Base-by-base conservation (phyloP, 169 alveolate genomes). In the Eimeria brunetti region DNA sequence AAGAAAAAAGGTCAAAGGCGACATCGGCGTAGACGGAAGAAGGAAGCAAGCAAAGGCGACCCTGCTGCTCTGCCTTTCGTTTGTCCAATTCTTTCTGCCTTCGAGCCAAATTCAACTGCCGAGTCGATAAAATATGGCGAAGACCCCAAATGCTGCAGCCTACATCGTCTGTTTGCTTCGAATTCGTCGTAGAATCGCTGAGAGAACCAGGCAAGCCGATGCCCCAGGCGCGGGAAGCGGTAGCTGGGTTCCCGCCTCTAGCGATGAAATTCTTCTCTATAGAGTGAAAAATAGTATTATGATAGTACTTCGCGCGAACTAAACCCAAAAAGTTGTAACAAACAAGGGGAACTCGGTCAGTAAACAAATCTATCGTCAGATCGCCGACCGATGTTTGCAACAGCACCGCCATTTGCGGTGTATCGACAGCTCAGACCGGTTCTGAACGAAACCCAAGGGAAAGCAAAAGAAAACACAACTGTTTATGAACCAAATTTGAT, bases 341-440 rank as follows among this genome's bases (percentile, higher is more conserved):
- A 1, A 98, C 96, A 41, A 41, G 88, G 1, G 97, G 97, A 11
- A 83, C 84, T n/a, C 84, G 94, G 9, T 88, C 95, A 30, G 83
- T 76, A 78, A 44, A 51, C 91, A 99, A 96, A 95, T 98, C 99
- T 41, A 98, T 97, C 76, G 97, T 98, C 41, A 99, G 49, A 96
- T 99, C 99, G 60, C 99, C 99, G 73, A 98, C 80, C 36, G 99
- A 97, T 53, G 99, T 99, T 96, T 98, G 99, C 81, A 99, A 84
- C n/a, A 98, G 96, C 71, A 98, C 99, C 53, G 99, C 97, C 99
- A 98, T 99, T 67, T 88, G 46, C 90, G 51, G 83, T 73, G 83
- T 73, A 73, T 41, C 44, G 83, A 73, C 83, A 73, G 7, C 83
- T 73, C 53, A 27, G 83, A 73, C n/a, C n/a, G n/a, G n/a, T n/a